Percentiles rank a stretch among this genome's conserved stretches.
Evolutionary conservation across 1,284 basidiomycete species (phyloP).

Genomic region (Fomitiporia mediterranea): DNA sequence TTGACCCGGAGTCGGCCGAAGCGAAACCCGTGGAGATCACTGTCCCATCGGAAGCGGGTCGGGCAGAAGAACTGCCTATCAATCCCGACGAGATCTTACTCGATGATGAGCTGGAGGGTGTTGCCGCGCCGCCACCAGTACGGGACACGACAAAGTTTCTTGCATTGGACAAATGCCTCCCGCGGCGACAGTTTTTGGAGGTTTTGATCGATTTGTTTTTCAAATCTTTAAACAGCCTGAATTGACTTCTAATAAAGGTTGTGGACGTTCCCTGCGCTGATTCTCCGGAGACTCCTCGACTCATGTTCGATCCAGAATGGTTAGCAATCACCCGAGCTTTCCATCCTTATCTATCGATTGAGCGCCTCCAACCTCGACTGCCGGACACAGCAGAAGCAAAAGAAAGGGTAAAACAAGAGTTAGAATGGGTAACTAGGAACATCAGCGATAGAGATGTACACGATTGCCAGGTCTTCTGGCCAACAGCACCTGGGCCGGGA

Average conservation of each 20-base stretch:
- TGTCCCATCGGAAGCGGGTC: constrained; percentile 11
- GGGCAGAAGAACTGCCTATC: constrained; percentile 19
- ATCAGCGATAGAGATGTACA: constrained; percentile 42
- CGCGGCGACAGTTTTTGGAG: constrained; percentile 80
- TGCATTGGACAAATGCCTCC: constrained; percentile 91
- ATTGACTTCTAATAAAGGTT: constrained; percentile 43
- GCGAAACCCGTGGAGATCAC: not conserved
- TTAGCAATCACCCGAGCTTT: constrained; percentile 88
- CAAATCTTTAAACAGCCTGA: constrained; percentile 7
- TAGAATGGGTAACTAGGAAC: constrained; percentile 63
- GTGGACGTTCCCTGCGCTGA: constrained; percentile 53
- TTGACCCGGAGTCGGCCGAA: constrained; percentile 15
- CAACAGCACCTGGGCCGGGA: constrained; percentile 67
- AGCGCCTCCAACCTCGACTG: constrained; percentile 46
- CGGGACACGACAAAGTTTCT: constrained; percentile 70
- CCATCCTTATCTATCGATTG: constrained; percentile 69
- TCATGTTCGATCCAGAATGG: constrained; percentile 87
- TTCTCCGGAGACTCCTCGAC: constrained; percentile 30
- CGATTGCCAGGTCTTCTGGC: constrained; percentile 67
- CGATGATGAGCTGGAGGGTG: constrained; percentile 53
- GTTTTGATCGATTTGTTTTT: constrained; percentile 37
- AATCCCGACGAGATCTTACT: constrained; percentile 74
- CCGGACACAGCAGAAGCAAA: constrained; percentile 56
- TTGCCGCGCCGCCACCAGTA: constrained; percentile 32
- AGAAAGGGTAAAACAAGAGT: constrained; percentile 55